Base-by-base conservation (phyloP, 345 rosid genomes). In the Eucalyptus brandiana region DNA sequence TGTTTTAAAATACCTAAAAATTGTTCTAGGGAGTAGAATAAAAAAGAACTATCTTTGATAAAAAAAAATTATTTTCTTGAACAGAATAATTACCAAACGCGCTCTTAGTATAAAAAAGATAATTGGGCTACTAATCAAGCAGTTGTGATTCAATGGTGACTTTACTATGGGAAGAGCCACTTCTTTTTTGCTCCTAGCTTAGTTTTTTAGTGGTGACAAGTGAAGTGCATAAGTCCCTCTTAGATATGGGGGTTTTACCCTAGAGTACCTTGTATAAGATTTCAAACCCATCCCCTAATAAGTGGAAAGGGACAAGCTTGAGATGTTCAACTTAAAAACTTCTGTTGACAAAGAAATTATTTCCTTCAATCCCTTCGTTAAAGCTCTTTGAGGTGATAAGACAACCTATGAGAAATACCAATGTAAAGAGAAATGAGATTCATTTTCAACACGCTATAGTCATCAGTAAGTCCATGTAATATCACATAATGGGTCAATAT, bases 51-150 rank as follows among this genome's bases (percentile, higher is more conserved):
- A 51, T 51, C 18, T 51, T 0, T 51, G 4, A 51, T 51, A n/a
- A n/a, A n/a, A 2, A 3, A 0, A 50, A 50, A 50, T 50, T 50
- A 15, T 50, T 50, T 50, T 50, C 19, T 3, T 2, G 0, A 50
- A 50, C 1, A 51, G 0, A 18, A 18, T 51, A 3, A 1, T 51
- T 51, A 51, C 8, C 9, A 51, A 51, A 18, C 4, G 0, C 1
- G 9, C 4, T 3, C 0, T 19, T 53, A 53, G 10, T 53, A 11
- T 10, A 34, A 69, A 34, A 34, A 34, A 18, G 42, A 34, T 21
- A 34, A 1, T 34, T 21, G 0, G 44, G 81, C 7, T 18, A 34
- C 45, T 72, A 72, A 3, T 37, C 13, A 37, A 72, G 45, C 7
- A 18, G 8, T 0, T 72, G 45, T 40, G 40, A 34, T 21, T 69